A percentile compares a stretch with the other conserved stretches of the same genome.
Conservation (phyloP, 345 rosid species). For the Pistacia atlantica region DNA sequence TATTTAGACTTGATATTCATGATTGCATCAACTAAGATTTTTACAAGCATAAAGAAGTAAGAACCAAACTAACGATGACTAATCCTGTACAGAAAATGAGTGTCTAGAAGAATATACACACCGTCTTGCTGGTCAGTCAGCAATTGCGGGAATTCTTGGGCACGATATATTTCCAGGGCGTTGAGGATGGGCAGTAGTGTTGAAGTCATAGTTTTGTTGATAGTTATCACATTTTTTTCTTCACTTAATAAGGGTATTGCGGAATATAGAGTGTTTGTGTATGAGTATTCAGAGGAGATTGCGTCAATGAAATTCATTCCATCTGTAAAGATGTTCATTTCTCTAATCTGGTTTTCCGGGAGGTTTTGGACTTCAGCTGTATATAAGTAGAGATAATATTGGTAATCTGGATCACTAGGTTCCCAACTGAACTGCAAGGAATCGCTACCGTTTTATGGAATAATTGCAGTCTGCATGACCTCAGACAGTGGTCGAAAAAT, state of each 20-base stretch:
- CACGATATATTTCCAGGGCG: neutral
- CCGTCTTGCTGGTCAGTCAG: slow-evolving; percentile 7
- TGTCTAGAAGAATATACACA: neutral
- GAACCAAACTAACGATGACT: neutral
- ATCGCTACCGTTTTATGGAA: slow-evolving; percentile 8
- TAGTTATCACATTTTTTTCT: neutral
- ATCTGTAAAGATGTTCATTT: neutral
- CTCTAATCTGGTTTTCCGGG: neutral
- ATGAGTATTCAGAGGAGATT: neutral
- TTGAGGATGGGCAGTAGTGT: neutral
- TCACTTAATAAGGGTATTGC: neutral
- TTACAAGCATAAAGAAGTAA: neutral
- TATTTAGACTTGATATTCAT: slow-evolving; percentile 35
- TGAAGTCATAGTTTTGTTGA: neutral
- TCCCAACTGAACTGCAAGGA: neutral
- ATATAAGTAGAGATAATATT: no score
- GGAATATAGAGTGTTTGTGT: neutral
- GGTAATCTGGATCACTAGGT: no score
- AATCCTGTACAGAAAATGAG: neutral
- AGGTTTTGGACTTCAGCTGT: no score
- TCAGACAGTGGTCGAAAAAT: slow-evolving; percentile 23
- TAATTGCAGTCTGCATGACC: slow-evolving; percentile 28
- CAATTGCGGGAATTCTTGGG: neutral
- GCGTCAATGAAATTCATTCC: neutral
- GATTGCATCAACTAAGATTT: slow-evolving; percentile 37